Conservation (phyloP, 1,284 basidiomycete genomes). For the Leucoagaricus sp. region DNA sequence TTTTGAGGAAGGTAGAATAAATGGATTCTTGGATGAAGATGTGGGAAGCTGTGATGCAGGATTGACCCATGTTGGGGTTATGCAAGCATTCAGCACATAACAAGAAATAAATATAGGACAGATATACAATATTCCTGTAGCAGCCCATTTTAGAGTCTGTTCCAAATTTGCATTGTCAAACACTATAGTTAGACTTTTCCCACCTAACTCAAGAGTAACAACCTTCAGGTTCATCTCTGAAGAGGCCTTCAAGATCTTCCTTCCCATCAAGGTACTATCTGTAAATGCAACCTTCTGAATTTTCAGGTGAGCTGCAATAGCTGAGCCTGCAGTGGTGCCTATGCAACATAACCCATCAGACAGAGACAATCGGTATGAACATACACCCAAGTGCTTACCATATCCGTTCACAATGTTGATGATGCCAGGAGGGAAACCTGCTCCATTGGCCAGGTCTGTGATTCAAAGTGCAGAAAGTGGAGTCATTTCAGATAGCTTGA, state of each 20-base stretch:
- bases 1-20: constrained; percentile 72
- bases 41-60: constrained; percentile 82
- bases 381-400: constrained; percentile 35
- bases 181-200: constrained; percentile 82
- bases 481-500: constrained; percentile 90
- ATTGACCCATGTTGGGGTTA: constrained; percentile 57
- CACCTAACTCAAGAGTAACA: constrained; percentile 90
- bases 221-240: constrained; percentile 85
- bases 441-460: constrained; percentile 49
- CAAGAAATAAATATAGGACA: neutral
- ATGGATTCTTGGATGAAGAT: constrained; percentile 84
- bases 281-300: constrained; percentile 78
- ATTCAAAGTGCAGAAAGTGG: constrained; percentile 76
- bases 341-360: neutral
- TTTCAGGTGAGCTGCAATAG: constrained; percentile 52
- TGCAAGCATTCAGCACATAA: neutral
- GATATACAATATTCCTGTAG: constrained; percentile 76
- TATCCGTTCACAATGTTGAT: constrained; percentile 81
- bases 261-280: constrained; percentile 79
- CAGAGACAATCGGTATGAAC: neutral
- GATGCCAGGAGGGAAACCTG: constrained; percentile 69
- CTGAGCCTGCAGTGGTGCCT: constrained; percentile 51
- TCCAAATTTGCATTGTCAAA: constrained; percentile 79
- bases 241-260: constrained; percentile 82
- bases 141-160: constrained; percentile 80